A percentile compares a stretch with the other conserved stretches of the same genome.
Evolutionary conservation across 2,329 filamentous ascomycete species (phyloP).

Genomic region (Pseudogymnoascus sp.): DNA sequence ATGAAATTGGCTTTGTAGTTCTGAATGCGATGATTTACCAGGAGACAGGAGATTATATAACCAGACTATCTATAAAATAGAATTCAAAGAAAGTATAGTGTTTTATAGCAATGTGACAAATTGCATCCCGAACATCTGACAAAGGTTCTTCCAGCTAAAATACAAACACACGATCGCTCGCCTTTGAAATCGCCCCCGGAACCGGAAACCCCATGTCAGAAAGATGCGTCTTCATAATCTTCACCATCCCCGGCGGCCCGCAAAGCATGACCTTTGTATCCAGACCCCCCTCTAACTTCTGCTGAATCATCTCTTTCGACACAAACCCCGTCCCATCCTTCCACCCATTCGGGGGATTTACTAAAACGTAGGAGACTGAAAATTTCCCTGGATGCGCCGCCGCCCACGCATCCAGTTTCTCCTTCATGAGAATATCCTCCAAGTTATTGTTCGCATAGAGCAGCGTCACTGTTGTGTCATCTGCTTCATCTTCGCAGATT

Average conservation of each 20-base stretch:
- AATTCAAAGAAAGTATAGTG: neutral
- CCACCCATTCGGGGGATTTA: neutral
- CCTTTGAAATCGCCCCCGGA: neutral
- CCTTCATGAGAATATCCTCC: neutral
- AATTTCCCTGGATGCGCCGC: neutral
- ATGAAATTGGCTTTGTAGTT: neutral
- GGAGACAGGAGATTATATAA: neutral
- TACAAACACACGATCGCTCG: neutral
- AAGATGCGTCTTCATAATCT: neutral
- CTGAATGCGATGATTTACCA: neutral
- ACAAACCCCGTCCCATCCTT: neutral
- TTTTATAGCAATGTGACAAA: neutral
- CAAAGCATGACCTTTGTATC: neutral
- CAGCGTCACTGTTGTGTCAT: neutral
- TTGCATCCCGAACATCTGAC: neutral
- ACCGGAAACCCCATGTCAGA: neutral
- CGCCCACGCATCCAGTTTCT: neutral
- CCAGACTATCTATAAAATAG: neutral
- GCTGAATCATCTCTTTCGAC: neutral
- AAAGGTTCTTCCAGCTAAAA: neutral
- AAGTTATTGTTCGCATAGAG: neutral
- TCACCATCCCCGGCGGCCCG: neutral
- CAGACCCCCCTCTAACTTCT: neutral
- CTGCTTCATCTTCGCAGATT: conserved; percentile 46
- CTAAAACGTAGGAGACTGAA: neutral